Evolutionary conservation across 345 rosid species (phyloP).

Genomic region (Brassica rapa): DNA sequence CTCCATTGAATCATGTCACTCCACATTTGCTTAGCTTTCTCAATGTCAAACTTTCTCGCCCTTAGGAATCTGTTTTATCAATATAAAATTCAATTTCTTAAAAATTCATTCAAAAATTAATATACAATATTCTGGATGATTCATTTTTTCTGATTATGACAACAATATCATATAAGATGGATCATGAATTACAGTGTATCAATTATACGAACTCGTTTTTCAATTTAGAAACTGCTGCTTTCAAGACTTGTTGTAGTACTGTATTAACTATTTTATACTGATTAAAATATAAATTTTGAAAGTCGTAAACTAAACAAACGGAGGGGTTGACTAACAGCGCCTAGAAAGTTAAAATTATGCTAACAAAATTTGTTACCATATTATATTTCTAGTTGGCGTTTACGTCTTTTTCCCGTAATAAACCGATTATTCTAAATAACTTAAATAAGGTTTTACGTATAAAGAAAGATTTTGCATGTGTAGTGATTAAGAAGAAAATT

Average conservation of each 20-base stretch:
- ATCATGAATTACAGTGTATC: neutral
- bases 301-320: neutral
- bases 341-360: neutral
- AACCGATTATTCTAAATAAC: neutral
- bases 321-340: neutral
- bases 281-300: neutral
- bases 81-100: neutral
- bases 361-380: neutral
- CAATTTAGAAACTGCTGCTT: neutral
- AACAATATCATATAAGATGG: neutral
- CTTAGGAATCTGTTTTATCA: slow-evolving; percentile 70
- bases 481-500: neutral
- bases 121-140: neutral
- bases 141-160: neutral
- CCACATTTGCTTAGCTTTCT: slow-evolving; percentile 99
- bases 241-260: neutral
- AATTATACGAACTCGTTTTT: neutral
- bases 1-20: slow-evolving; percentile 99
- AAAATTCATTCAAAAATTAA: too few relatives aligned
- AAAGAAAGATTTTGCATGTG: neutral
- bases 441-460: neutral
- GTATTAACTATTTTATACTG: neutral
- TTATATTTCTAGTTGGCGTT: neutral
- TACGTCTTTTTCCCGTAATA: neutral
- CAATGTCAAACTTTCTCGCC: slow-evolving; percentile 95